These are phyloP conservation scores for Tinospora cordifolia DNA, from an alignment of 164 flowering plant genomes.

Conservation along the genomic window DNA sequence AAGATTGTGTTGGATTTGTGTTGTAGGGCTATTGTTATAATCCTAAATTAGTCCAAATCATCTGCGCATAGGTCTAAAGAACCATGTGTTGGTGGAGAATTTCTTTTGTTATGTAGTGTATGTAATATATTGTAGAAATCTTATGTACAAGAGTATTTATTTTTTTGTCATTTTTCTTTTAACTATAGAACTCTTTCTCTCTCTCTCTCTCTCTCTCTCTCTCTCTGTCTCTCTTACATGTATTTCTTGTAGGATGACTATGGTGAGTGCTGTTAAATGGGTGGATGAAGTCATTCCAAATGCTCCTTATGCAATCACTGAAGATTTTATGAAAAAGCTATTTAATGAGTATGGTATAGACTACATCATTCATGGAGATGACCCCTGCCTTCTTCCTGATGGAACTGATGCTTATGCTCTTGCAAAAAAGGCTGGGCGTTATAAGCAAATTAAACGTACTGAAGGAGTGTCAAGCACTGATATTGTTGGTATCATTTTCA, in stretches of 20 bases:
- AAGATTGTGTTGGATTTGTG: too few species aligned
- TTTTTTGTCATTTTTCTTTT: neutral
- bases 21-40: too few species aligned
- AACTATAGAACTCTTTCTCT: too few species aligned
- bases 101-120: too few species aligned
- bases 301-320: conserved; percentile 95
- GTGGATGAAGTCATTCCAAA: conserved; percentile 95
- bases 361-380: conserved; percentile 97
- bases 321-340: conserved; percentile 80
- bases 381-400: conserved; percentile 96
- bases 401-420: conserved; percentile 97
- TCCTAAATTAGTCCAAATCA: too few species aligned
- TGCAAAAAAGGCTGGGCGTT: conserved; percentile 96
- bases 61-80: too few species aligned
- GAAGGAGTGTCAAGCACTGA: conserved; percentile 99
- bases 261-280: conserved; percentile 95
- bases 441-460: conserved; percentile 96
- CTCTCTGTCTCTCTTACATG: neutral
- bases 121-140: too few species aligned
- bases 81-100: too few species aligned
- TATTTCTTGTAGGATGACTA: conserved; percentile 57
- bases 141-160: neutral
- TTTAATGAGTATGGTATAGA: conserved; percentile 82
- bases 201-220: too few species aligned
- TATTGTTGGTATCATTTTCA: conserved; percentile 68